Conservation (phyloP, 345 rosid genomes). For the Corchorus capsularis region DNA sequence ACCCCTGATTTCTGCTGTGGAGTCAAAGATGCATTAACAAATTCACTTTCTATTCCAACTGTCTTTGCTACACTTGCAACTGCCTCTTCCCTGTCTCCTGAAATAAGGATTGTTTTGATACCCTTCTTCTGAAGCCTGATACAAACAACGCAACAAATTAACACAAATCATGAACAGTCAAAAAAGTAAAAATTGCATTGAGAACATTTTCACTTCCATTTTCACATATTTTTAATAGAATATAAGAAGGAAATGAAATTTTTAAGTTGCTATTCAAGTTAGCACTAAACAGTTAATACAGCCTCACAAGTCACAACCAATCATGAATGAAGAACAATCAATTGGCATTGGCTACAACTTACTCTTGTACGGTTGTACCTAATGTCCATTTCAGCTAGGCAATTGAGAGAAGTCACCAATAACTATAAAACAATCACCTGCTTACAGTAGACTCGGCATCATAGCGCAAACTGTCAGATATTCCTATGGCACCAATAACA, state of each 20-base stretch:
- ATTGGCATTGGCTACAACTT: neutral
- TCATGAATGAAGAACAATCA: conserved; percentile 7
- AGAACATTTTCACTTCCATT: neutral
- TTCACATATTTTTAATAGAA: neutral
- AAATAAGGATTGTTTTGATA: conserved; percentile 77
- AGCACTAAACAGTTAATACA: neutral
- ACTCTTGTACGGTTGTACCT: neutral
- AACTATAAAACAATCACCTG: conserved; percentile 45
- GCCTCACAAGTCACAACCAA: neutral
- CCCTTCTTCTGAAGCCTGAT: conserved; percentile 78
- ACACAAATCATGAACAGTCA: neutral
- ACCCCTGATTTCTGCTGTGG: conserved; percentile 73
- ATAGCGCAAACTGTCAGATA: conserved; percentile 73
- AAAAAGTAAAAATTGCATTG: neutral
- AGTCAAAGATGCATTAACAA: conserved; percentile 65
- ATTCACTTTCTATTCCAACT: conserved; percentile 67
- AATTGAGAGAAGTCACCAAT: neutral
- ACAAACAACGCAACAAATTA: conserved; percentile 26
- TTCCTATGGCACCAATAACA: conserved; percentile 81
- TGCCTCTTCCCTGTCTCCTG: conserved; percentile 99
- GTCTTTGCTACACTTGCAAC: conserved; percentile 75
- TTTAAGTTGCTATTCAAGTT: conserved; percentile 4
- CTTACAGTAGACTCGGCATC: conserved; percentile 81
- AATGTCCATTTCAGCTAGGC: neutral
- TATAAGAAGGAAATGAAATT: neutral